Evolutionary conservation across 352 stramenopile species (phyloP).

Genomic region (Peronosclerospora sorghi): DNA sequence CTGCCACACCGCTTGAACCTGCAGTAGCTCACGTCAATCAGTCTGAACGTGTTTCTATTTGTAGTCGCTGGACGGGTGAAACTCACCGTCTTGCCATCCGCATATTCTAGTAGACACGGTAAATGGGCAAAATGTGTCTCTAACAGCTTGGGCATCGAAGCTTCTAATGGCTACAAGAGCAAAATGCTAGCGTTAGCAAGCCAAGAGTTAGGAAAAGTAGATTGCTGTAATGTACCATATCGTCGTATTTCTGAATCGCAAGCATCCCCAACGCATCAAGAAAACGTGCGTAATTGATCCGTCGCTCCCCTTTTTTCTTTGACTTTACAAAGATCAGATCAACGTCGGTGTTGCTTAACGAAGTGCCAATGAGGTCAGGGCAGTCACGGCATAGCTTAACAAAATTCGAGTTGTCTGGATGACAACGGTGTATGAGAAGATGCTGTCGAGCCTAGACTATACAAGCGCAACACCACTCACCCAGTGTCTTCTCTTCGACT

Average conservation of each 20-base stretch:
- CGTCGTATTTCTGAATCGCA: constrained; percentile 66
- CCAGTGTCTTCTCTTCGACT: constrained; percentile 51
- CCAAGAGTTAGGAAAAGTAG: neutral
- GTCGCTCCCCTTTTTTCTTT: constrained; percentile 78
- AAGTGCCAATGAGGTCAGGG: constrained; percentile 40
- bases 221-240: constrained; percentile 33
- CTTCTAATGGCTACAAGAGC: constrained; percentile 31
- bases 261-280: constrained; percentile 80
- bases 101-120: constrained; percentile 53
- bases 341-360: constrained; percentile 66
- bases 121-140: constrained; percentile 53
- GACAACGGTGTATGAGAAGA: neutral
- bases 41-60: no score
- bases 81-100: constrained; percentile 38
- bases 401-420: constrained; percentile 72
- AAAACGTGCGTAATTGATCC: constrained; percentile 78
- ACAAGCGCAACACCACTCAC: constrained; percentile 1
- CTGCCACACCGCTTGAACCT: constrained; percentile 59
- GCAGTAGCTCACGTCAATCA: neutral
- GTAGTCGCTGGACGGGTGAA: no score
- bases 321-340: constrained; percentile 83
- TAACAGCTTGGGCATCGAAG: constrained; percentile 52
- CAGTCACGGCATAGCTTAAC: constrained; percentile 77
- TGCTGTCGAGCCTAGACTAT: neutral
- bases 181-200: neutral